A percentile compares a stretch with the other conserved stretches of the same genome.
Evolutionary conservation across 2,329 filamentous ascomycete species (phyloP).

Genomic region (Bipolaris victoriae): DNA sequence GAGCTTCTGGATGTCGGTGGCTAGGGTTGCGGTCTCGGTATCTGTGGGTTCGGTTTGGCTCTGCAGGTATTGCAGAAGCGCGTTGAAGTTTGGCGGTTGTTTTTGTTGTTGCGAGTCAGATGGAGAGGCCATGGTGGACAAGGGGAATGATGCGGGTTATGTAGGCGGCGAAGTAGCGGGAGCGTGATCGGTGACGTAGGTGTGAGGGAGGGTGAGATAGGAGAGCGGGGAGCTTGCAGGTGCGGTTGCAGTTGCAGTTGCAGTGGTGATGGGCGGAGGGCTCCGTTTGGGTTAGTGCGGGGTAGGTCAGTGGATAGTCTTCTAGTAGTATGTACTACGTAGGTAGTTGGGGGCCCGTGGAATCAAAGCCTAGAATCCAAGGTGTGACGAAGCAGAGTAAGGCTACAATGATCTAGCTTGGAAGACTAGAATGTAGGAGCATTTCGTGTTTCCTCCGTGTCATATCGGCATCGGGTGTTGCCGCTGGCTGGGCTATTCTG

Average conservation of each 20-base stretch:
- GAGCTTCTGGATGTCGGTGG: constrained; percentile 13
- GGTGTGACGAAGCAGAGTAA: too few species aligned
- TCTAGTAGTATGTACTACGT: too few species aligned
- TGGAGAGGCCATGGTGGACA: constrained; percentile 15
- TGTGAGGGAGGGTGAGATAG: constrained; percentile 5
- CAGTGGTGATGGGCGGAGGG: constrained; percentile 11
- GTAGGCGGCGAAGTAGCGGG: constrained; percentile 16
- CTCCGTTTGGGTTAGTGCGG: constrained; percentile 9
- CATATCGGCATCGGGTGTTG: neutral
- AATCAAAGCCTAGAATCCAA: neutral
- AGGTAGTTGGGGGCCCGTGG: too few species aligned
- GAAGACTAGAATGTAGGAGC: neutral
- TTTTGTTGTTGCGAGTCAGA: constrained; percentile 4
- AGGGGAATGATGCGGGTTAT: constrained; percentile 18
- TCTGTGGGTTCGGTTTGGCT: neutral
- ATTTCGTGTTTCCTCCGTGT: neutral
- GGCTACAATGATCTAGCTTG: too few species aligned
- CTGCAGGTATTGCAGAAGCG: constrained; percentile 13
- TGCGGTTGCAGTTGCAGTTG: neutral
- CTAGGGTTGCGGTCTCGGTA: constrained; percentile 7
- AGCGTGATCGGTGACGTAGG: constrained; percentile 35
- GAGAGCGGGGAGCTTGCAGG: neutral
- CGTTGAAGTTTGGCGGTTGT: constrained; percentile 1
- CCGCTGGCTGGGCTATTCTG: neutral
- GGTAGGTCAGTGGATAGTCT: neutral